phyloP scores from a whole-genome alignment of 345 rosid genomes.

The Lepidium aucheri region DNA sequence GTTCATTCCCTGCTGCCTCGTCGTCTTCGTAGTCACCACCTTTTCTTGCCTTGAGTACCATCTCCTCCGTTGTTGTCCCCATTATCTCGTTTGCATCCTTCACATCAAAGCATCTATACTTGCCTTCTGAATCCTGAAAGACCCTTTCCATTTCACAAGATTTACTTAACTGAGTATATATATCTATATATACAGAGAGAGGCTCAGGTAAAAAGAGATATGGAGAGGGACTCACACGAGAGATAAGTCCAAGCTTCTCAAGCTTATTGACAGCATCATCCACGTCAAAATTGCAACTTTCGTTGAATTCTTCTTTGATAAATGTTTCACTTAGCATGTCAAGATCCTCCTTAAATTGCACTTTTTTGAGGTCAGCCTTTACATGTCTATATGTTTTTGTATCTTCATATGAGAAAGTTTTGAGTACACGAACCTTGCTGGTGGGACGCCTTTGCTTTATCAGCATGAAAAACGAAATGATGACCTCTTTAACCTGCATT shows the following conservation, averaged over 20 bases:
- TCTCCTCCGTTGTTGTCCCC: conserved; percentile 73
- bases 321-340: conserved; percentile 53
- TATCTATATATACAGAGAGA: background rate
- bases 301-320: conserved; percentile 45
- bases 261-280: conserved; percentile 68
- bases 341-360: conserved; percentile 30
- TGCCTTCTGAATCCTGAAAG: conserved; percentile 45
- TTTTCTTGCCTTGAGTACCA: conserved; percentile 50
- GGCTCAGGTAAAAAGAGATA: background rate
- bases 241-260: conserved; percentile 56
- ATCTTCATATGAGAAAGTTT: background rate
- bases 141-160: conserved; percentile 3
- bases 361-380: background rate
- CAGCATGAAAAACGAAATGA: conserved; percentile 55
- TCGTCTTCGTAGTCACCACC: conserved; percentile 22
- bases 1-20: background rate
- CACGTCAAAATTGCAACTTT: conserved; percentile 64
- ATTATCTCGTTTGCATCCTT: conserved; percentile 59
- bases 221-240: conserved; percentile 32
- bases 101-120: conserved; percentile 37
- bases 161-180: background rate
- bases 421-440: conserved; percentile 8
- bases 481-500: conserved; percentile 78
- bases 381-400: background rate
- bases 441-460: conserved; percentile 51